Base-by-base conservation (phyloP, 164 flowering plant genomes). In the Stephania cephalantha region DNA sequence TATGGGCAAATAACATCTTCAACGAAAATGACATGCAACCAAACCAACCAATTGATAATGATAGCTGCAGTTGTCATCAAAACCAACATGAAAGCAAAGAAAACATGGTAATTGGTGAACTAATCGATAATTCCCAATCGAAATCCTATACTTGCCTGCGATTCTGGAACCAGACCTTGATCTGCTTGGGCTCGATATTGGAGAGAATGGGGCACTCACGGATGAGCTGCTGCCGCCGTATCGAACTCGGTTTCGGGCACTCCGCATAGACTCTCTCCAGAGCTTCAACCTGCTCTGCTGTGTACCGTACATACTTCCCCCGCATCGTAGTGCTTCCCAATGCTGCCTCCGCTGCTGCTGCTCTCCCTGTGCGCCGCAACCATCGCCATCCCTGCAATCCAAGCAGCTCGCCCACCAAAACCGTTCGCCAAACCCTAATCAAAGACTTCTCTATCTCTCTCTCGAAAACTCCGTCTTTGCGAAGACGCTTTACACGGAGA, bases 81-180 rank as follows among this genome's bases (percentile, higher is more conserved):
- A 58, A 58, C n/a, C n/a, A 69, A 69, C 20, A 5, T 5, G 64
- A 58, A 58, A 58, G 64, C 7, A 58, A 58, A 58, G 20, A 58
- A 7, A 58, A 58, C n/a, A 35, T 35, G 42, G 42, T 35, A 35
- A 35, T 35, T 35, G 42, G 4, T n/a, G 18, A 58, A 58, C 6
- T 15, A 18, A 58, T 58, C 7, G 20, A 58, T 18, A 5, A 18
- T 58, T 58, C n/a, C 64, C 20, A 18, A 58, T n/a, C 3, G 64
- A 18, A 58, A 58, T 58, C 4, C 20, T 61, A 58, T 58, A 10
- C 64, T 61, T 78, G 81, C 94, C 92, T 89, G 76, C 92, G 91
- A 77, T 90, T 90, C 79, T 90, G 95, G 74, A 90, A 90, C 95
- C 95, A 90, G 78, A 90, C 92, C 85, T 90, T 90, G 85, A 90